Evolutionary conservation across 768 basidiomycete genomes (phyloP).

Genomic region (Lentinula guzmanii): DNA sequence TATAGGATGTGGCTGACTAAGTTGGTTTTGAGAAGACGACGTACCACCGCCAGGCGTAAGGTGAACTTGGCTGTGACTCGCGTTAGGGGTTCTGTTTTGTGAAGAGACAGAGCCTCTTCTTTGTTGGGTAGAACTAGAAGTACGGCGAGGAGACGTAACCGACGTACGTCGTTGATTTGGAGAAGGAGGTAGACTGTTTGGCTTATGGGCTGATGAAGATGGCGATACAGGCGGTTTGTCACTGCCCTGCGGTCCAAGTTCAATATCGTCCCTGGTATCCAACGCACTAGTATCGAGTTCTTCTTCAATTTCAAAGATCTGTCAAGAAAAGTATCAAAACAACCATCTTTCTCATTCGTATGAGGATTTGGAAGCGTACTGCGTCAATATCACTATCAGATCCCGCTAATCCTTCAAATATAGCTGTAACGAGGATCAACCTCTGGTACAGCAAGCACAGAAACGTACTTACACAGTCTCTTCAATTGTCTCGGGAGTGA

Average conservation of each 20-base stretch:
- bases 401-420: conserved; percentile 78
- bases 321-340: background rate
- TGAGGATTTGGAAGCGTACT: conserved; percentile 25
- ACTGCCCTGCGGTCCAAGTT: conserved; percentile 10
- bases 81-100: background rate
- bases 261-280: conserved; percentile 37
- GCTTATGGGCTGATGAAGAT: background rate
- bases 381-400: conserved; percentile 68
- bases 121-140: background rate
- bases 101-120: background rate
- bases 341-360: too few species aligned
- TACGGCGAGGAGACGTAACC: background rate
- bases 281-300: conserved; percentile 55
- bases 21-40: conserved; percentile 2
- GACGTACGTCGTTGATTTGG: conserved; percentile 2
- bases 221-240: background rate
- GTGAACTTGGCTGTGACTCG: background rate
- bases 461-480: conserved; percentile 54
- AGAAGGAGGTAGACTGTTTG: conserved; percentile 7
- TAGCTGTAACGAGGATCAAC: conserved; percentile 36
- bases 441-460: background rate
- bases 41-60: background rate
- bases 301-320: conserved; percentile 81
- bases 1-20: conserved; percentile 12
- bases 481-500: conserved; percentile 72